phyloP scores from a whole-genome alignment of 768 basidiomycete genomes.

The Imleria badia region DNA sequence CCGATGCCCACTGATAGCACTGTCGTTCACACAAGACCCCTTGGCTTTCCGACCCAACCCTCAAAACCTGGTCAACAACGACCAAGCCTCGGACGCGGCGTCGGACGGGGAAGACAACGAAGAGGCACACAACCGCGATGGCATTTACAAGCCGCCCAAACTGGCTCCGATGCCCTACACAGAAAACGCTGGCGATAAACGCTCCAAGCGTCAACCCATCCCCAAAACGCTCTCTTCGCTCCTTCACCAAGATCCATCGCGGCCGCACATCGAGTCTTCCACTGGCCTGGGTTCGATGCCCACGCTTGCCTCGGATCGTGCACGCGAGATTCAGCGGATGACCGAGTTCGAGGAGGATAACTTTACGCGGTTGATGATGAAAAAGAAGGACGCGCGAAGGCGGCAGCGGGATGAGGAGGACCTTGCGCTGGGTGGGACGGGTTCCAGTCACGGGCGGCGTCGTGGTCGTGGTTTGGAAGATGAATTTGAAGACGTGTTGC shows the following conservation, averaged over 20 bases:
- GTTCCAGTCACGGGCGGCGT: slow-evolving; percentile 52
- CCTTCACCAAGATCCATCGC: slow-evolving; percentile 49
- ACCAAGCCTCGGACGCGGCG: slow-evolving; percentile 31
- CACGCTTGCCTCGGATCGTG: slow-evolving; percentile 58
- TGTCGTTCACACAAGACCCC: slow-evolving; percentile 59
- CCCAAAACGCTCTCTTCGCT: slow-evolving; percentile 65
- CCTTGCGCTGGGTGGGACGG: slow-evolving; percentile 78
- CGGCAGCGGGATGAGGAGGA: slow-evolving; percentile 82
- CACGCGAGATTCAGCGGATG: slow-evolving; percentile 75
- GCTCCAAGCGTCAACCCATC: slow-evolving; percentile 48
- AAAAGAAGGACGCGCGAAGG: slow-evolving; percentile 77
- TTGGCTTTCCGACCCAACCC: slow-evolving; percentile 93
- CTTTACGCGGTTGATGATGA: slow-evolving; percentile 87
- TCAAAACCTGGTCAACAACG: slow-evolving; percentile 56
- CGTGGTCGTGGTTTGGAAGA: slow-evolving; percentile 74
- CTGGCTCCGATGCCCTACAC: slow-evolving; percentile 87
- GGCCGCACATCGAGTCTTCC: slow-evolving; percentile 70
- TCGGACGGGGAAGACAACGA: slow-evolving; percentile 30
- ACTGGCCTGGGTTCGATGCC: slow-evolving; percentile 69
- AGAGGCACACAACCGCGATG: slow-evolving; percentile 35
- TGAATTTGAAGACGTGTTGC: slow-evolving; percentile 81
- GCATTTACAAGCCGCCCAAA: slow-evolving; percentile 82
- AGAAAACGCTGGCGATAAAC: slow-evolving; percentile 50
- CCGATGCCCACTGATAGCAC: background rate
- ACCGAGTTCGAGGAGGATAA: slow-evolving; percentile 93